Percentiles rank a stretch among this genome's conserved stretches.
These are phyloP conservation scores for Astragalus membranaceus DNA, from an alignment of 306 rosid genomes.

Conservation along the genomic window DNA sequence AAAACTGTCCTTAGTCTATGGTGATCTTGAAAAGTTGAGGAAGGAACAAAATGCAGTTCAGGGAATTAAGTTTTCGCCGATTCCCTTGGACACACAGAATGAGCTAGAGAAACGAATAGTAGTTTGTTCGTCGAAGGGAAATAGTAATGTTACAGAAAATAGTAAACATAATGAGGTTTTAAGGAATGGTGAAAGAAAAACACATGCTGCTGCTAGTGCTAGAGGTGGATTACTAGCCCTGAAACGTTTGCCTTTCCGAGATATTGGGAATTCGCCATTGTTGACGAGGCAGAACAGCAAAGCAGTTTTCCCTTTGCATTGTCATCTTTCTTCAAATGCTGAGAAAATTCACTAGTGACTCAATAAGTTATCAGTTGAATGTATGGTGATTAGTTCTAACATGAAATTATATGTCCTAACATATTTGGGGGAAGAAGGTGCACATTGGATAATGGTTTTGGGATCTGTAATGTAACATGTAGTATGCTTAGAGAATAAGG, in stretches of 20 bases:
- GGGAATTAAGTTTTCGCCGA: constrained; percentile 13
- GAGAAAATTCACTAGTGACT: constrained; percentile 11
- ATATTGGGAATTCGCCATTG: constrained; percentile 54
- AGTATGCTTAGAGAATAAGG: not conserved
- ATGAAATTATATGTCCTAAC: not conserved
- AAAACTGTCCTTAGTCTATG: constrained; percentile 24
- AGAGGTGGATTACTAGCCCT: constrained; percentile 16
- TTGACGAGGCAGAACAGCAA: constrained; percentile 40
- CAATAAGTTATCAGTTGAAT: not conserved
- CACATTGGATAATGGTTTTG: not conserved
- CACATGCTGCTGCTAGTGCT: not conserved
- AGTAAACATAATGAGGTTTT: constrained; percentile 29
- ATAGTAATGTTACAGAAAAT: constrained; percentile 24
- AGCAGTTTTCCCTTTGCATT: constrained; percentile 40
- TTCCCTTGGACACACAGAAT: constrained; percentile 31
- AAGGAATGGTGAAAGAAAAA: constrained; percentile 36
- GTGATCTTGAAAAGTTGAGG: constrained; percentile 41
- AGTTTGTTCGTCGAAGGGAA: constrained; percentile 65
- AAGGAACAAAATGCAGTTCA: constrained; percentile 23
- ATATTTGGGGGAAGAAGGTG: not conserved
- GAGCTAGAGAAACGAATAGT: constrained; percentile 77
- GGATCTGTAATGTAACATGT: constrained; percentile 9
- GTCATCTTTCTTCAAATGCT: constrained; percentile 30
- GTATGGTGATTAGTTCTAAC: constrained; percentile 6
- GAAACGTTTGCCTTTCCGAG: constrained; percentile 47